phyloP scores from a whole-genome alignment of 139 green algal genomes.

The Chlamydomonas sp. region DNA sequence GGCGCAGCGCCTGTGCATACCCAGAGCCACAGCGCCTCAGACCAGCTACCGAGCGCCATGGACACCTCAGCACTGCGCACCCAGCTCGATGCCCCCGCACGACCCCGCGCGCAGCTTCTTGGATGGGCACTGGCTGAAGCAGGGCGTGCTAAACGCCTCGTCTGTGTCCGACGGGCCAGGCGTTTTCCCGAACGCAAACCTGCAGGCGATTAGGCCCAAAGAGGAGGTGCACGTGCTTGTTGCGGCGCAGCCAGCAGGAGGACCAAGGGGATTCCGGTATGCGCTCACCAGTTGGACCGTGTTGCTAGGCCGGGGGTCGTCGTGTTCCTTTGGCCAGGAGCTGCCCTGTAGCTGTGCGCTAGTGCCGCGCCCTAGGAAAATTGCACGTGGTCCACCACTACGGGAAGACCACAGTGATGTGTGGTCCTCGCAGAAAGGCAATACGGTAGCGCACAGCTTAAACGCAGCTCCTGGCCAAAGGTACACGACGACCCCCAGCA shows the following conservation, averaged over 20 bases:
- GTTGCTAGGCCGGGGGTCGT: background rate
- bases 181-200: slow-evolving; percentile 82
- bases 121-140: slow-evolving; percentile 79
- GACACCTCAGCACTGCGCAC: background rate
- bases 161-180: slow-evolving; percentile 66
- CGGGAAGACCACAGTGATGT: too few species aligned
- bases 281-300: background rate
- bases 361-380: too few species aligned
- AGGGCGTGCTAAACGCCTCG: slow-evolving; percentile 71
- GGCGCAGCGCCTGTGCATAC: background rate
- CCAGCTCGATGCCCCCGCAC: slow-evolving; percentile 11
- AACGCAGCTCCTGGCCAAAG: too few species aligned
- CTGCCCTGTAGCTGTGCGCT: background rate
- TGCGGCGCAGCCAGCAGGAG: background rate
- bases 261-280: background rate
- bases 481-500: too few species aligned
- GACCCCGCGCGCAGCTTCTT: slow-evolving; percentile 11
- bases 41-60: background rate
- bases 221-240: background rate
- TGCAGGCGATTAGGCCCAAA: slow-evolving; percentile 36
- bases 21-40: background rate
- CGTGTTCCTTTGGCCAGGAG: background rate
- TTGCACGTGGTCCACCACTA: too few species aligned
- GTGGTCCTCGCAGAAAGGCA: too few species aligned
- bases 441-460: too few species aligned